These are phyloP conservation scores for Oryza australiensis DNA, from an alignment of 176 grass and related monocot genomes.

Conservation along the genomic window DNA sequence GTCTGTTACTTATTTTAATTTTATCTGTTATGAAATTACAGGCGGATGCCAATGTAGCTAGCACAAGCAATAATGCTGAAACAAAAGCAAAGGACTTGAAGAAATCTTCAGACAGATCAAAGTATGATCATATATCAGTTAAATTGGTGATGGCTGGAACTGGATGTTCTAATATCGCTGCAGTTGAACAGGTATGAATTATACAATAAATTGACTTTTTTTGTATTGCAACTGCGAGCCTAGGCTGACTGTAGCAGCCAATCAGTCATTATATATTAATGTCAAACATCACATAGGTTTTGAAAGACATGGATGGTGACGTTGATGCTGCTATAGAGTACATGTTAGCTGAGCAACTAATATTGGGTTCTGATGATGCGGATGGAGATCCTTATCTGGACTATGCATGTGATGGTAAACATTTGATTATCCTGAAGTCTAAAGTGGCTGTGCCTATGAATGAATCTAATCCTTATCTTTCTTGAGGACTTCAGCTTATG, in stretches of 20 bases:
- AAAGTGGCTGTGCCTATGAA: background rate
- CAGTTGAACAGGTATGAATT: constrained; percentile 62
- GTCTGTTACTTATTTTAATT: constrained; percentile 14
- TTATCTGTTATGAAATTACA: constrained; percentile 30
- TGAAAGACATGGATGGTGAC: constrained; percentile 77
- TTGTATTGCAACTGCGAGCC: constrained; percentile 2
- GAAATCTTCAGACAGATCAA: constrained; percentile 40
- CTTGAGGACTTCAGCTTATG: background rate
- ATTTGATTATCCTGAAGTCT: background rate
- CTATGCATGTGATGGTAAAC: constrained; percentile 35
- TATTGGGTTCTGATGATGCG: constrained; percentile 32
- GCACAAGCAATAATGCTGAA: constrained; percentile 43
- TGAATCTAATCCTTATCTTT: background rate
- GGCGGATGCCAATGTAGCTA: constrained; percentile 63
- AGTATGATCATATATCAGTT: constrained; percentile 48
- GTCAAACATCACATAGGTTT: constrained; percentile 51
- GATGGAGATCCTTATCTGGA: constrained; percentile 43
- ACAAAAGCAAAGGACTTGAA: constrained; percentile 58
- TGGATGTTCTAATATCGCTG: constrained; percentile 49
- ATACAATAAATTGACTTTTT: constrained; percentile 13
- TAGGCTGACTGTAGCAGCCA: background rate
- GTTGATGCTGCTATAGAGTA: constrained; percentile 83
- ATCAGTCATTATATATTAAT: constrained; percentile 16
- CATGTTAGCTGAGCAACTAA: constrained; percentile 52
- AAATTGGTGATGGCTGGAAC: constrained; percentile 81